A percentile compares a stretch with the other conserved stretches of the same genome.
These are phyloP conservation scores for Furcasterigmium furcatum DNA, from an alignment of 2,329 filamentous ascomycete genomes.

Conservation along the genomic window DNA sequence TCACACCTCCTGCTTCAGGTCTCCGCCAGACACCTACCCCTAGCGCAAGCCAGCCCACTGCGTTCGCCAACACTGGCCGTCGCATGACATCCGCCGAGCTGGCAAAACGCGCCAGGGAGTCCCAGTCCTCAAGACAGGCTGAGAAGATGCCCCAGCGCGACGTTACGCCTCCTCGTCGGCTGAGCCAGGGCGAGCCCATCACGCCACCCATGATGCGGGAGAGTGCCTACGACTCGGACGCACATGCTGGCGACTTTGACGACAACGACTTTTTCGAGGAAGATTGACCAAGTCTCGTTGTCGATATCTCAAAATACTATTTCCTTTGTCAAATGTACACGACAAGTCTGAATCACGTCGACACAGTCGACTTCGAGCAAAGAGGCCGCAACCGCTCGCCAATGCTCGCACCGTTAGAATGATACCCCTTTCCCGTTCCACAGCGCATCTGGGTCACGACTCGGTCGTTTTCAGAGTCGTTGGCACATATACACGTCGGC, in stretches of 20 bases:
- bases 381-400: background rate
- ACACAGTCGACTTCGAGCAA: background rate
- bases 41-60: slow-evolving; percentile 50
- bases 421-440: slow-evolving; percentile 30
- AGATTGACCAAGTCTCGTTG: slow-evolving; percentile 21
- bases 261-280: slow-evolving; percentile 58
- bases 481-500: background rate
- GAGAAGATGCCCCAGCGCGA: slow-evolving; percentile 31
- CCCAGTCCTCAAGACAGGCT: slow-evolving; percentile 24
- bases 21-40: slow-evolving; percentile 57
- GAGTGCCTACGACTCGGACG: slow-evolving; percentile 59
- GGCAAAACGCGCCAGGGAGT: slow-evolving; percentile 29
- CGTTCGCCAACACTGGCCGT: slow-evolving; percentile 58
- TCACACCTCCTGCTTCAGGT: slow-evolving; percentile 84
- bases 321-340: slow-evolving; percentile 20
- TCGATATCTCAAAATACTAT: slow-evolving; percentile 7
- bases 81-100: slow-evolving; percentile 51
- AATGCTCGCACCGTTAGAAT: slow-evolving; percentile 22
- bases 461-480: background rate
- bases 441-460: slow-evolving; percentile 1
- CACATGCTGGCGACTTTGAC: slow-evolving; percentile 55
- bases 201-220: slow-evolving; percentile 62
- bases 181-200: slow-evolving; percentile 37
- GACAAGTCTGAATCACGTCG: background rate
- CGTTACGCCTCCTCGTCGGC: slow-evolving; percentile 40